Base-by-base conservation (phyloP, 352 stramenopile genomes). In the Globisporangium spiculum region DNA sequence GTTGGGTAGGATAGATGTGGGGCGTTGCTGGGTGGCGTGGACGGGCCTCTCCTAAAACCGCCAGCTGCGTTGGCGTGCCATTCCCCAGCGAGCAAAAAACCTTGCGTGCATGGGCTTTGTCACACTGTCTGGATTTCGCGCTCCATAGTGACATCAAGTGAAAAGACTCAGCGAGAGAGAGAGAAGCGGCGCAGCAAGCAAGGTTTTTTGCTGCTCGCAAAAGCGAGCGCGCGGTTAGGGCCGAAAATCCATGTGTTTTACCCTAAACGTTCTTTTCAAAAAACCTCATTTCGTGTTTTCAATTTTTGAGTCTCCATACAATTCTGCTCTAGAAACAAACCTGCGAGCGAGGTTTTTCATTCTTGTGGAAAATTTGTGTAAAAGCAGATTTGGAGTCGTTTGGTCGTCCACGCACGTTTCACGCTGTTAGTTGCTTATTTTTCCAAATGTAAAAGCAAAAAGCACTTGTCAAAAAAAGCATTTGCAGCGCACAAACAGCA, bases 81-180 rank as follows among this genome's bases (percentile, higher is more conserved):
- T 50, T 22, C 44, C 44, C 41, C 3, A 5, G 48, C 1, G 32
- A 36, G 18, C 7, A 2, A 59, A 59, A 59, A 59, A 59, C 53
- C 26, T 61, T 3, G 20, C 20, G 4, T 18, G 22, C 1, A 4
- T 4, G 1, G 20, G 1, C 24, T 64, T 54, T 64, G 36, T 64
- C 58, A 32, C 58, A 54, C 58, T 44, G 16, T 53, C 38, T 64
- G 58, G 58, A 52, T 54, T 54, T 54, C n/a, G 22, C 1, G 36
- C 9, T 27, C 4, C 4, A 26, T 52, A 64, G 10, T 64, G 58
- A 26, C 22, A 24, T 7, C 36, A 22, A 64, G 55, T 64, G 2
- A 64, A 26, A 24, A 10, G n/a, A 12, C 6, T 26, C 6, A 3
- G 7, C n/a, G 22, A 63, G 22, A 24, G 14, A 64, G 34, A 63